Evolutionary conservation across 2,329 filamentous ascomycete genomes (phyloP), one percentile per base, ranked within the genome.

Genomic region (Aspergillus sp.): DNA sequence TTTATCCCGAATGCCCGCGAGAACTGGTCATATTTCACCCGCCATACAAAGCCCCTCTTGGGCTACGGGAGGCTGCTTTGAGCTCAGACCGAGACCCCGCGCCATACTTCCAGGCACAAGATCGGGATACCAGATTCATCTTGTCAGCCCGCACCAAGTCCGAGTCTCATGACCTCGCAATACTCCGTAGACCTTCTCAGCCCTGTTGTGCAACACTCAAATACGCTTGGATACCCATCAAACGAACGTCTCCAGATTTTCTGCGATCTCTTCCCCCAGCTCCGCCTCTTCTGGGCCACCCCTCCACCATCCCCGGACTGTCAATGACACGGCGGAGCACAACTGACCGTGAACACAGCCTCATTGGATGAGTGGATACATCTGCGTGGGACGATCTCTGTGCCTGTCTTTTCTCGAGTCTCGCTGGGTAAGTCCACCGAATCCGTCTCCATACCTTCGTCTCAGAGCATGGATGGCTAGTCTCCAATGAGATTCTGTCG

Each of bases 331-430:
- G 53, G 54, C 59, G 59, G 59, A 61, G 48, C 48, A 61, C 59
- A 53, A 41, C 41, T 57, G 59, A 49, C 59, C 59, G 59, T 49
- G 41, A 43, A 53, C 17, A 47, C 57, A 57, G 49, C 55, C 46
- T 57, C 49, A 66, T 49, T 57, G 53, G 54, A 60, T 56, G 25
- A 52, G 49, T 54, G 25, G 48, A 53, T 57, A 56, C 51, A 57
- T 45, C 55, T 57, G 55, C 56, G 60, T 66, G 61, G 65, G 61
- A 53, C 57, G 62, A 66, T 67, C 65, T 53, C 19, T 59, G 55
- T 63, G 50, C 53, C 22, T 51, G 19, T 51, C 31, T 57, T 57
- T 34, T 61, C 45, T 50, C 25, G 25, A 28, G 25, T 28, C 25
- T 28, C 45, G 45, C 62, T 61, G 41, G 59, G 54, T 50, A 59